Base-by-base conservation (phyloP, 176 grass and related monocot genomes). In the Miscanthus lutarioriparius region DNA sequence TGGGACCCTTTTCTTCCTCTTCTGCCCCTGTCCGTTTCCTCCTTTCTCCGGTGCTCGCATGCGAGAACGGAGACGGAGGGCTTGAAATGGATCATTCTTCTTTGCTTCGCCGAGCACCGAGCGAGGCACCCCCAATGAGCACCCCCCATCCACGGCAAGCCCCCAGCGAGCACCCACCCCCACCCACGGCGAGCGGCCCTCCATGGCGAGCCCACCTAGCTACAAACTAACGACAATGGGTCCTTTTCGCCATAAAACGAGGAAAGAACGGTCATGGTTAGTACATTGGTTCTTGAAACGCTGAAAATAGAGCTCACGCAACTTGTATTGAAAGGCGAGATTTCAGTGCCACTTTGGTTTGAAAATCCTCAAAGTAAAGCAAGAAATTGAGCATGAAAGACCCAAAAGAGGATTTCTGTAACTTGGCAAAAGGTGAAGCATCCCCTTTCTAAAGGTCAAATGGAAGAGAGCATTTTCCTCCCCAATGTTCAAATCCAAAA, bases 281-380 rank as follows among this genome's bases (percentile, higher is more conserved):
- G 80, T 74, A 7, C 68, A 67, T 47, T 80, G 22, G 37, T 84
- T 88, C 44, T 84, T 84, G 56, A 32, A 63, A 33, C 43, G 63
- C 75, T 64, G 39, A 72, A 43, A 71, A 37, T 7, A 11, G 38
- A 68, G 70, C 5, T 81, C 27, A 4, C 39, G 1, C 78, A 9
- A n/a, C 62, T 45, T 58, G 5, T 9, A 23, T 51, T 63, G 3
- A 45, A 16, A n/a, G 9, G 15, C 25, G 43, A 1, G 0, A 77
- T 85, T 70, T 66, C 16, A 51, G 26, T 51, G 32, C 17, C 53
- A 26, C 23, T 64, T 89, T 89, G 64, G 11, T 81, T 80, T 67
- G 13, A 81, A 72, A 81, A 25, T 27, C 32, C 36, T 74, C 12
- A 30, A 2, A 80, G 9, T 17, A 74, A 56, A 72, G 76, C 9